Evolutionary conservation across 2,329 filamentous ascomycete genomes (phyloP).

Genomic region (Aspergillus sp.): DNA sequence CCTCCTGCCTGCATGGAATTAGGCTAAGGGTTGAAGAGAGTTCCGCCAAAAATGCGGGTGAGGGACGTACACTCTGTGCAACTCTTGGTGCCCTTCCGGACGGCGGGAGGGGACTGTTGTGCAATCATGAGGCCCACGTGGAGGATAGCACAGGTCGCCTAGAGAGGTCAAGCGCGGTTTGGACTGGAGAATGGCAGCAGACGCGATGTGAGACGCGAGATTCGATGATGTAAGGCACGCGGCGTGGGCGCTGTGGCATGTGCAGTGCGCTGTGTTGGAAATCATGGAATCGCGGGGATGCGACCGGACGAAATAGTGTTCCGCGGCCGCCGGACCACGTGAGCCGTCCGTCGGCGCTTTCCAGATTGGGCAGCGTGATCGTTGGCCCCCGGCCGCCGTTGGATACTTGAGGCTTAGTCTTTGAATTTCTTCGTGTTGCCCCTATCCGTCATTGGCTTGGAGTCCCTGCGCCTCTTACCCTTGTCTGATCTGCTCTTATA

Average conservation of each 20-base stretch:
- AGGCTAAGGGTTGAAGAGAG: background rate
- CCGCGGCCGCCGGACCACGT: constrained; percentile 13
- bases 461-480: background rate
- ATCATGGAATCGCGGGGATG: background rate
- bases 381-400: background rate
- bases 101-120: constrained; percentile 2
- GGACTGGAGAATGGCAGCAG: background rate
- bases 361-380: background rate
- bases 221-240: background rate
- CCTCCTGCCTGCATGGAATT: constrained; percentile 19
- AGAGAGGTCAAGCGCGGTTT: background rate
- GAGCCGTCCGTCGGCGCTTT: background rate
- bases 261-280: background rate
- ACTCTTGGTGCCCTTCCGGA: constrained; percentile 26
- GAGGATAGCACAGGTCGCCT: background rate
- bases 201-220: background rate
- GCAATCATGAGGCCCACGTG: constrained; percentile 16
- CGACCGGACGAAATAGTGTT: constrained; percentile 18
- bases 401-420: too few species aligned
- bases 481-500: background rate
- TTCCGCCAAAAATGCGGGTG: background rate
- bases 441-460: background rate
- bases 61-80: constrained; percentile 26
- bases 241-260: background rate
- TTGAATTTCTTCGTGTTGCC: background rate